These are phyloP conservation scores for Penicillium sp. DNA, from an alignment of 2,329 filamentous ascomycete species.

Conservation along the genomic window DNA sequence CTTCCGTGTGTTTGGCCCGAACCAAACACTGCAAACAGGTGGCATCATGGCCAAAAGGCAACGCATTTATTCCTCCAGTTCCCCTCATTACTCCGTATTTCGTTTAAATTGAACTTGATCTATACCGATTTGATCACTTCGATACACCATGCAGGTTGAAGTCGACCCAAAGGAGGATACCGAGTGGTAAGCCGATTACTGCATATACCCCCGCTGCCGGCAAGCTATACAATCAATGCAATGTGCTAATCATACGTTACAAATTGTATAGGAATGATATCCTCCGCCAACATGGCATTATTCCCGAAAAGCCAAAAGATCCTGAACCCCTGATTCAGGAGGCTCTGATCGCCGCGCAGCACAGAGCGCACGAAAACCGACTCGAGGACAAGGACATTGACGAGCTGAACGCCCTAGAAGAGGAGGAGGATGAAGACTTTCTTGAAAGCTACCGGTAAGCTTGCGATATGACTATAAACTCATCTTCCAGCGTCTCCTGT, in stretches of 20 bases:
- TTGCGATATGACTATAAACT: neutral
- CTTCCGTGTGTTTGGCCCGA: constrained; percentile 36
- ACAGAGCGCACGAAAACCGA: constrained; percentile 84
- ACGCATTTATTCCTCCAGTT: constrained; percentile 7
- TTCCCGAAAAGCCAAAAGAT: constrained; percentile 95
- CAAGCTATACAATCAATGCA: constrained; percentile 13
- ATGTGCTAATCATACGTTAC: constrained; percentile 13
- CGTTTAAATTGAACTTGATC: neutral
- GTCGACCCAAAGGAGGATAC: constrained; percentile 96
- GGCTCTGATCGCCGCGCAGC: constrained; percentile 78
- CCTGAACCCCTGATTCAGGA: constrained; percentile 96
- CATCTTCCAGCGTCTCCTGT: neutral
- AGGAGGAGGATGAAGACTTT: constrained; percentile 91
- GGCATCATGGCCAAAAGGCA: constrained; percentile 27
- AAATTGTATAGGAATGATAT: constrained; percentile 80
- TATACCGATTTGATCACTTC: neutral
- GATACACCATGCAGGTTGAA: constrained; percentile 64
- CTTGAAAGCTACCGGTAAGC: constrained; percentile 73
- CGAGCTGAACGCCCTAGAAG: constrained; percentile 89
- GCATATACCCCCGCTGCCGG: constrained; percentile 14
- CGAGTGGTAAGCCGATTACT: constrained; percentile 68
- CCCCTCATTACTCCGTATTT: constrained; percentile 5
- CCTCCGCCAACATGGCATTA: constrained; percentile 90
- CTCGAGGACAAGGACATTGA: constrained; percentile 93
- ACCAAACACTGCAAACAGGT: constrained; percentile 44